Base-by-base conservation (phyloP, 148 eudicot species). In the Cornus suecica region DNA sequence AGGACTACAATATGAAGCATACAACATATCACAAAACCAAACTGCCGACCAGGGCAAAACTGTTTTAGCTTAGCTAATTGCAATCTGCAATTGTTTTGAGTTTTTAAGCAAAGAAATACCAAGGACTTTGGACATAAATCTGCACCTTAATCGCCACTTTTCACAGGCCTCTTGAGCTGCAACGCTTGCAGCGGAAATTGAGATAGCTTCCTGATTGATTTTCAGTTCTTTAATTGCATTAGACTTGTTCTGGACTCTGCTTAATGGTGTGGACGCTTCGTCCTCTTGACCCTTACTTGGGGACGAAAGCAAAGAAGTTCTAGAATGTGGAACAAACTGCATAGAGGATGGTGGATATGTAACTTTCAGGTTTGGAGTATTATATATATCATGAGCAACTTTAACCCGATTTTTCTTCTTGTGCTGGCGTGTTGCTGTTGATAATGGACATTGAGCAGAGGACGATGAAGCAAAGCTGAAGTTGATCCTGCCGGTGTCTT, bases 91-190 rank as follows among this genome's bases (percentile, higher is more conserved):
- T 3, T 37, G 11, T 3, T 24, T 62, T 34, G 23, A 66, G 27
- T 42, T n/a, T 25, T 5, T 18, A 27, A 14, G 41, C 69, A 22
- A 20, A 56, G 31, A 29, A 66, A 25, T 48, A 24, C 30, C n/a
- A 65, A 78, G 56, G 20, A 34, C 30, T 32, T 37, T 25, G 31
- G 73, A 61, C n/a, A 64, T 24, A 24, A 76, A 65, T 37, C 76
- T 78, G 76, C 81, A 96, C 99, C 99, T 90, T 60, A 88, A 71
- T 77, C 97, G 95, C 97, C 99, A 96, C 84, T 84, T 93, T 82
- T 96, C 99, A 85, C 99, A 96, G 67, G 94, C 90, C 86, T 90
- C 98, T 78, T 86, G 91, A 71, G 92, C 93, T 70, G 89, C 85
- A 67, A 85, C 84, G 77, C 90, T 83, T n/a, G 90, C 85, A 80